These are phyloP conservation scores for Pyrus hybrid DNA, from an alignment of 331 rosid species.

Conservation along the genomic window DNA sequence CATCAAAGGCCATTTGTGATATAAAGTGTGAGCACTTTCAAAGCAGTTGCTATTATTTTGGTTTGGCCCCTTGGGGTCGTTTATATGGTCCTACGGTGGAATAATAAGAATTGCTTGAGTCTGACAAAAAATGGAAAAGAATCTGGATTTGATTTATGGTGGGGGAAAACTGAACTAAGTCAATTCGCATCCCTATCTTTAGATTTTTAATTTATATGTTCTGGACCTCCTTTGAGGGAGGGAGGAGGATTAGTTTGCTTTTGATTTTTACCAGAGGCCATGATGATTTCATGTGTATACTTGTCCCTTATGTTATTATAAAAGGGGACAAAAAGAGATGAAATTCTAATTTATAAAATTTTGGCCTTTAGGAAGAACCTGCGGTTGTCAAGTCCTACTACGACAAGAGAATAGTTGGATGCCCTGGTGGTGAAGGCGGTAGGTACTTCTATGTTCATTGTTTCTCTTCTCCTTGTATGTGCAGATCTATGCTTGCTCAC, in stretches of 20 bases:
- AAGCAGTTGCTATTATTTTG: too few species aligned
- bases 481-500: neutral
- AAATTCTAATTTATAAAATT: neutral
- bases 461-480: neutral
- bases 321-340: neutral
- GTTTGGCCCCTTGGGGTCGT: too few species aligned
- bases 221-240: neutral
- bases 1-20: too few species aligned
- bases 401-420: constrained; percentile 82
- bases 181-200: neutral
- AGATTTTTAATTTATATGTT: neutral
- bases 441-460: constrained; percentile 20
- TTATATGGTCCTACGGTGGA: neutral
- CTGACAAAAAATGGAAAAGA: neutral
- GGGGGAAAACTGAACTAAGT: neutral
- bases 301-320: neutral
- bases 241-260: neutral
- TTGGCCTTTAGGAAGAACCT: constrained; percentile 58
- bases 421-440: constrained; percentile 96
- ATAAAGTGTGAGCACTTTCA: too few species aligned
- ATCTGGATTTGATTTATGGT: neutral
- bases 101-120: neutral
- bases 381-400: constrained; percentile 71
- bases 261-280: neutral
- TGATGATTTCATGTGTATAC: neutral